Evolutionary conservation across 495 filamentous ascomycete species (phyloP).

Genomic region (Melanomma pulvis-pyrius): DNA sequence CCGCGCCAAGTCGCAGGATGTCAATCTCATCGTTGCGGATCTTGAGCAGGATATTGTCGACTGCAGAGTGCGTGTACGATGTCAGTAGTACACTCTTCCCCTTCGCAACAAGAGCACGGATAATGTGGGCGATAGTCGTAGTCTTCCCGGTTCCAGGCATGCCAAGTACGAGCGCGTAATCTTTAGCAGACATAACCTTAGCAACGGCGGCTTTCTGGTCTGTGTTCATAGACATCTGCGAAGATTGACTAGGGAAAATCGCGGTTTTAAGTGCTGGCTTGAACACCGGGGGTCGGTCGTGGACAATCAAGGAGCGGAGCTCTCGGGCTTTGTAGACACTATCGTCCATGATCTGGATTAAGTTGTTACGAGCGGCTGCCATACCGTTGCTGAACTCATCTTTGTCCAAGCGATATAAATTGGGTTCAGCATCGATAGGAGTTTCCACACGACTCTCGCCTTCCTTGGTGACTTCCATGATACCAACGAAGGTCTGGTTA

Average conservation of each 20-base stretch:
- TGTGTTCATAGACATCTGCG: slow-evolving; percentile 68
- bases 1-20: slow-evolving; percentile 79
- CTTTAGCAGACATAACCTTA: slow-evolving; percentile 91
- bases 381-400: slow-evolving; percentile 98
- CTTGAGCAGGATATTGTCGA: slow-evolving; percentile 96
- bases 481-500: slow-evolving; percentile 86
- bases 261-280: slow-evolving; percentile 64
- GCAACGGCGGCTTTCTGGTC: slow-evolving; percentile 85
- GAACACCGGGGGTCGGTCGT: slow-evolving; percentile 72
- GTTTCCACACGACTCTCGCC: slow-evolving; percentile 46
- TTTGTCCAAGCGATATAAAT: slow-evolving; percentile 87
- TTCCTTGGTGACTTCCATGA: slow-evolving; percentile 81
- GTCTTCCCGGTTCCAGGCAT: slow-evolving; percentile 99
- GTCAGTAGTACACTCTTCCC: slow-evolving; percentile 91
- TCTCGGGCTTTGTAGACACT: slow-evolving; percentile 70
- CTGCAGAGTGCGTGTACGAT: slow-evolving; percentile 94
- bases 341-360: slow-evolving; percentile 87
- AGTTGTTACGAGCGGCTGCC: slow-evolving; percentile 90
- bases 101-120: slow-evolving; percentile 83
- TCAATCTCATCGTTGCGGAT: slow-evolving; percentile 76
- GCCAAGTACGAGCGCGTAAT: slow-evolving; percentile 92
- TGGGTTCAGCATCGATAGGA: slow-evolving; percentile 54
- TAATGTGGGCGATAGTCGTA: slow-evolving; percentile 96
- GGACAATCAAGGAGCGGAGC: slow-evolving; percentile 76
- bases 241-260: slow-evolving; percentile 51